Evolutionary conservation across 345 rosid species (phyloP).

Genomic region (Populus nigra): DNA sequence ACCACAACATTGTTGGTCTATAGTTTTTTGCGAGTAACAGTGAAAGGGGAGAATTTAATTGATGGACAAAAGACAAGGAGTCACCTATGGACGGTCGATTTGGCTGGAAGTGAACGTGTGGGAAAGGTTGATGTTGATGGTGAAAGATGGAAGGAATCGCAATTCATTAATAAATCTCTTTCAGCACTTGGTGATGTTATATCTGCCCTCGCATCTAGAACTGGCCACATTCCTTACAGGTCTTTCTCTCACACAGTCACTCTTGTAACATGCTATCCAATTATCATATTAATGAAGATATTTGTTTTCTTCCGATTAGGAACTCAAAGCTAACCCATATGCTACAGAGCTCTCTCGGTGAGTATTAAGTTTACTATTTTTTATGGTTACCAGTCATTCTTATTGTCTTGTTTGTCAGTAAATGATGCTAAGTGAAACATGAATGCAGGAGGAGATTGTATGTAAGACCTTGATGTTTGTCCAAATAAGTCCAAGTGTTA

Average conservation of each 20-base stretch:
- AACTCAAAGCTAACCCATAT: constrained; percentile 98
- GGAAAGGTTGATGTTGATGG: constrained; percentile 95
- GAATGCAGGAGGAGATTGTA: constrained; percentile 84
- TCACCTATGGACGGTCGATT: constrained; percentile 94
- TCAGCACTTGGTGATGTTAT: constrained; percentile 98
- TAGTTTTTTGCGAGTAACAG: constrained; percentile 86
- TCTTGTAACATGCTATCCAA: not conserved
- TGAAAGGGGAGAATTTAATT: constrained; percentile 67
- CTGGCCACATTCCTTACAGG: constrained; percentile 92
- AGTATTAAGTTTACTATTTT: constrained; percentile 11
- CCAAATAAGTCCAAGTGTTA: constrained; percentile 79
- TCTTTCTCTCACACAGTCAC: constrained; percentile 25
- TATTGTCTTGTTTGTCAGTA: not conserved
- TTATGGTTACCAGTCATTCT: not conserved
- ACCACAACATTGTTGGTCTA: constrained; percentile 6
- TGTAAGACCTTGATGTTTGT: constrained; percentile 95
- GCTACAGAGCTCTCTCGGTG: constrained; percentile 96
- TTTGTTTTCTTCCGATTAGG: constrained; percentile 37
- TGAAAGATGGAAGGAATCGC: constrained; percentile 92
- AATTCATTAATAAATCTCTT: constrained; percentile 87
- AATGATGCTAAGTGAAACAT: constrained; percentile 16
- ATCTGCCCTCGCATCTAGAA: constrained; percentile 85
- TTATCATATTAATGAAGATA: not conserved
- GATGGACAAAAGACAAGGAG: constrained; percentile 81
- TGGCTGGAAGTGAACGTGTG: constrained; percentile 98